Base-by-base conservation (phyloP, 345 rosid species). In the Moricandia moricandioides region DNA sequence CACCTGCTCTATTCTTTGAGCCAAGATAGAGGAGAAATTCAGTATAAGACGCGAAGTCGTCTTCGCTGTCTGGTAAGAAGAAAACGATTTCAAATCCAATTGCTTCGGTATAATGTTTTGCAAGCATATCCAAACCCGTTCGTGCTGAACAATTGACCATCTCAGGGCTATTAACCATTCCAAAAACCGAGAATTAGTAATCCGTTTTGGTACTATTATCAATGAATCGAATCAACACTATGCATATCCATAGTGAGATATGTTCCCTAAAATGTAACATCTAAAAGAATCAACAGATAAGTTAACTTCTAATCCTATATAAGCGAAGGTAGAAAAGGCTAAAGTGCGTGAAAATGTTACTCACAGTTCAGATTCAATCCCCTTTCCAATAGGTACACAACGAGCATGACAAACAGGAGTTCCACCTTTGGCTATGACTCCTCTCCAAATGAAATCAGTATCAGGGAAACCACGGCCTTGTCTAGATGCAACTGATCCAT, bases 31-130 rank as follows among this genome's bases (percentile, higher is more conserved):
- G 88, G 14, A 95, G 92, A 78, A 95, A 95, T 75, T 95, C 99
- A 27, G 99, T 95, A 54, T 92, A 95, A 34, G 99, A 89, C 17
- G 90, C 96, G 71, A 95, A 95, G 81, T 95, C 97, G 13, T 92
- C 91, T 85, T 92, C 97, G 13, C 97, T 86, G 69, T 95, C 97
- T 1, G 99, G 99, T 83, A 92, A 83, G 86, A 95, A 95, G 87
- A 80, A 92, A 71, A 92, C 91, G 39, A 90, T 83, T 47, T 92
- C 98, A 70, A 90, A 89, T 52, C 93, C 92, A 70, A 84, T 76
- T 30, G 97, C 90, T 81, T 90, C 96, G 3, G 83, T 80, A 75
- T 85, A 88, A 76, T 92, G 98, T 79, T 88, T 88, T 27, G 96
- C 78, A 5, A 95, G 97, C 89, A 89, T 86, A 84, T 95, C 99